These are phyloP conservation scores for Aspergillus brasiliensis DNA, from an alignment of 2,329 filamentous ascomycete species.

Conservation along the genomic window DNA sequence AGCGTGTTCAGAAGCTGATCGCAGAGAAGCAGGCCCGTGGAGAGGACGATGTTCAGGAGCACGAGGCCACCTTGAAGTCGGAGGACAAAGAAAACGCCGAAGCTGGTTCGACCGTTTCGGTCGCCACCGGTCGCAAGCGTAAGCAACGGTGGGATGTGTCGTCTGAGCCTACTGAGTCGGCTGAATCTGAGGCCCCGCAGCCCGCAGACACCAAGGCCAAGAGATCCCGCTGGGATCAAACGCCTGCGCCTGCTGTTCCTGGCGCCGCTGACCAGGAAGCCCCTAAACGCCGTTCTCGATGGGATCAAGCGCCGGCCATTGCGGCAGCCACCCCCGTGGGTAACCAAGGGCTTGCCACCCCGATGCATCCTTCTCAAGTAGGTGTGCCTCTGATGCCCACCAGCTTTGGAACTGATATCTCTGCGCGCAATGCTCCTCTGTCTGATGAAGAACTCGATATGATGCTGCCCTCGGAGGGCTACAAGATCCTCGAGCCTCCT, in stretches of 20 bases:
- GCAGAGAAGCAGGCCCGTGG: conserved; percentile 69
- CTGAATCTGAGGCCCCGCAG: conserved; percentile 51
- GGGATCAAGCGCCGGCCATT: conserved; percentile 81
- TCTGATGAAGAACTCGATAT: conserved; percentile 93
- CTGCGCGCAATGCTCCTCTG: conserved; percentile 74
- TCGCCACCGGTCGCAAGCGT: conserved; percentile 69
- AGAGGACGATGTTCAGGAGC: conserved; percentile 63
- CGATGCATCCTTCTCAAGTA: conserved; percentile 71
- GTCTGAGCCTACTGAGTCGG: conserved; percentile 56
- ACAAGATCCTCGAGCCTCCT: conserved; percentile 86
- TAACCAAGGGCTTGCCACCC: conserved; percentile 73
- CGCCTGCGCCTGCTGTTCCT: conserved; percentile 59
- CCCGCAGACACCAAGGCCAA: conserved; percentile 65
- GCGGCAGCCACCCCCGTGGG: conserved; percentile 71
- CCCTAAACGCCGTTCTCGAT: conserved; percentile 77
- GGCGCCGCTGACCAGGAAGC: conserved; percentile 55
- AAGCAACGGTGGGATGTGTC: conserved; percentile 95
- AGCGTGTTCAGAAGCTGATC: conserved; percentile 78
- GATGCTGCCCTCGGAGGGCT: conserved; percentile 88
- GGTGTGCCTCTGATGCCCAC: conserved; percentile 54
- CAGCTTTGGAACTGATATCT: conserved; percentile 80
- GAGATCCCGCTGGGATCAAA: conserved; percentile 85
- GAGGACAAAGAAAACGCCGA: conserved; percentile 74
- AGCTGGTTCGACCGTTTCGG: conserved; percentile 66
- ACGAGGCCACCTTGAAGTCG: conserved; percentile 73